Evolutionary conservation across 371 early-diverging fungal genomes (phyloP).

Genomic region (Mucor indicus): DNA sequence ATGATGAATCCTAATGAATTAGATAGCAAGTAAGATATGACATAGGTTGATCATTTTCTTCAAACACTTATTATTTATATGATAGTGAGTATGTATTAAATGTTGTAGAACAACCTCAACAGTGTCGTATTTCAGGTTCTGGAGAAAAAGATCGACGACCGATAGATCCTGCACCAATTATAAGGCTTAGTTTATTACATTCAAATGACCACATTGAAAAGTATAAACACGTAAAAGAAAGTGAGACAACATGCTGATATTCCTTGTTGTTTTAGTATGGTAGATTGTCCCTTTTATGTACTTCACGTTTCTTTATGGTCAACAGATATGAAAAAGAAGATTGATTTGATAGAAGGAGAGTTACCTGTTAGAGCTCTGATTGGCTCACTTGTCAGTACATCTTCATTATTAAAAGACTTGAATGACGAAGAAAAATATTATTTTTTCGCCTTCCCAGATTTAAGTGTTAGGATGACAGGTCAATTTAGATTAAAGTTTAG

Average conservation of each 20-base stretch:
- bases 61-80: neutral
- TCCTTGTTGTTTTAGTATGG: neutral
- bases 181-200: constrained; percentile 7
- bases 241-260: neutral
- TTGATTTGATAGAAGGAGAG: constrained; percentile 7
- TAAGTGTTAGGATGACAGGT: constrained; percentile 45
- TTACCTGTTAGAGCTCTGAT: constrained; percentile 33
- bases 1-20: no score
- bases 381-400: constrained; percentile 56
- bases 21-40: no score
- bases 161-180: constrained; percentile 71
- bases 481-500: constrained; percentile 41
- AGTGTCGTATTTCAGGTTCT: constrained; percentile 68
- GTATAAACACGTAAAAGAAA: neutral
- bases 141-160: constrained; percentile 70
- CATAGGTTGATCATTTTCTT: no score
- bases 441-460: constrained; percentile 53
- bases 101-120: constrained; percentile 65
- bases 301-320: constrained; percentile 25
- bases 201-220: neutral
- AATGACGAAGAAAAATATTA: constrained; percentile 42
- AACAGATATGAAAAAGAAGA: constrained; percentile 16
- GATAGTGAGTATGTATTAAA: constrained; percentile 14
- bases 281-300: constrained; percentile 22
- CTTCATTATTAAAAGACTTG: constrained; percentile 42